These are phyloP conservation scores for Leucocoprinus leucothites DNA, from an alignment of 768 basidiomycete species.

Conservation along the genomic window DNA sequence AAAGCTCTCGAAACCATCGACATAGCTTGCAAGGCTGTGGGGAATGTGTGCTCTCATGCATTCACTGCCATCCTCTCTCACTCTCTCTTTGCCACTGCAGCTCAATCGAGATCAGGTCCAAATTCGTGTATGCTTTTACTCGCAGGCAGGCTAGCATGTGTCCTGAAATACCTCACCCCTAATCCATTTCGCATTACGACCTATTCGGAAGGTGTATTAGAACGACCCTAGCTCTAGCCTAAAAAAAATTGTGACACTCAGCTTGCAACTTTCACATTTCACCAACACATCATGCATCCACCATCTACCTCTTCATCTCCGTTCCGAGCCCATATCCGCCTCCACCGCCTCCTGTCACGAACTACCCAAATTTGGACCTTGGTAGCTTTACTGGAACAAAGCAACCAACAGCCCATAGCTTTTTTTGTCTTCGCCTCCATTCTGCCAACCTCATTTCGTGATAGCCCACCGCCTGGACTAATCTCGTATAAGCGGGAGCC, in stretches of 20 bases:
- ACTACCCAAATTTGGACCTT: neutral
- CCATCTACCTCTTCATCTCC: constrained; percentile 7
- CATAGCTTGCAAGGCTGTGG: neutral
- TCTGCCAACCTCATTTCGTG: neutral
- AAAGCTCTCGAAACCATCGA: neutral
- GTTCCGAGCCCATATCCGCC: neutral
- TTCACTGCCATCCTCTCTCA: neutral
- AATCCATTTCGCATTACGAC: neutral
- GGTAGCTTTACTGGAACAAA: constrained; percentile 1
- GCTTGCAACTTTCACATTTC: too few species aligned
- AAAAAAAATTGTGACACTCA: too few species aligned
- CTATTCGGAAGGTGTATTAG: neutral
- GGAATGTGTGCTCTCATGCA: neutral
- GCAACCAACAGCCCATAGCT: neutral
- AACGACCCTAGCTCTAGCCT: neutral
- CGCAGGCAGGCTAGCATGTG: too few species aligned
- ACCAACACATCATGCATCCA: too few species aligned
- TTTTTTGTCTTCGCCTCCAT: neutral
- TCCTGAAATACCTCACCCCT: too few species aligned
- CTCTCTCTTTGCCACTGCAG: neutral
- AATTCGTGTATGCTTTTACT: too few species aligned
- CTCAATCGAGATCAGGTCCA: neutral
- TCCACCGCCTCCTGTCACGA: neutral
- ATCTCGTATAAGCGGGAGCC: neutral
- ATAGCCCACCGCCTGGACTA: neutral